Evolutionary conservation across 2,329 filamentous ascomycete genomes (phyloP).

Genomic region (Blastomyces silverae): DNA sequence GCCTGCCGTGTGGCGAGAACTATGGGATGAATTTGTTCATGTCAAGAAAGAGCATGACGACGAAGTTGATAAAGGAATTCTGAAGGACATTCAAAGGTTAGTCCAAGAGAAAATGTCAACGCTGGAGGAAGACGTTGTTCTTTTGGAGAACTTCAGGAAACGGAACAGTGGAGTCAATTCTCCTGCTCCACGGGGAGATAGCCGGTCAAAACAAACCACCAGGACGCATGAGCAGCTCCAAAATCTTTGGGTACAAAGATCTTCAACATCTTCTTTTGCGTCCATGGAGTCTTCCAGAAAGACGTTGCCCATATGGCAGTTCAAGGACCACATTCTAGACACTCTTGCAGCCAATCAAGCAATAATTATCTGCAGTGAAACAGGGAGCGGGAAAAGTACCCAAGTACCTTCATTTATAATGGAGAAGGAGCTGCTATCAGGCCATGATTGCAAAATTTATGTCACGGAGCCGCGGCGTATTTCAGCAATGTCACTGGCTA

Average conservation of each 20-base stretch:
- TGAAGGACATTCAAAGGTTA: slow-evolving; percentile 55
- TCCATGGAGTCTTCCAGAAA: slow-evolving; percentile 71
- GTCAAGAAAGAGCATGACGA: slow-evolving; percentile 64
- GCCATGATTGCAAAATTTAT: slow-evolving; percentile 81
- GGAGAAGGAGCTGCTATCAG: slow-evolving; percentile 76
- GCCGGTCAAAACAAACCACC: slow-evolving; percentile 22
- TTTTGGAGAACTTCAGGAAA: slow-evolving; percentile 66
- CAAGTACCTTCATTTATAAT: slow-evolving; percentile 93
- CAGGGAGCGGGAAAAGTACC: slow-evolving; percentile 93
- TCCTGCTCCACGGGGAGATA: not conserved
- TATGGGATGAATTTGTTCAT: slow-evolving; percentile 73
- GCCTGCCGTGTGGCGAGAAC: slow-evolving; percentile 71
- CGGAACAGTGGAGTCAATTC: slow-evolving; percentile 31
- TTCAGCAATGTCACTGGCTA: slow-evolving; percentile 87
- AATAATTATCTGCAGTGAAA: slow-evolving; percentile 92
- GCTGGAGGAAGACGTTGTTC: slow-evolving; percentile 65
- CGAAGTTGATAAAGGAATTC: slow-evolving; percentile 58
- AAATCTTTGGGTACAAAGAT: slow-evolving; percentile 49
- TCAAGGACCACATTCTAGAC: slow-evolving; percentile 67
- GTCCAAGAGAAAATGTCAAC: slow-evolving; percentile 34
- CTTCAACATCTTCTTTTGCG: slow-evolving; percentile 55
- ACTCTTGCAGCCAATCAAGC: slow-evolving; percentile 75
- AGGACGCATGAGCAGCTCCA: slow-evolving; percentile 39
- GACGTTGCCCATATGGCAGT: slow-evolving; percentile 84
- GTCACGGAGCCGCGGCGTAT: slow-evolving; percentile 94